A percentile compares a stretch with the other conserved stretches of the same genome.
phyloP scores from a whole-genome alignment of 352 stramenopile genomes.

The Saprolegnia diclina region DNA sequence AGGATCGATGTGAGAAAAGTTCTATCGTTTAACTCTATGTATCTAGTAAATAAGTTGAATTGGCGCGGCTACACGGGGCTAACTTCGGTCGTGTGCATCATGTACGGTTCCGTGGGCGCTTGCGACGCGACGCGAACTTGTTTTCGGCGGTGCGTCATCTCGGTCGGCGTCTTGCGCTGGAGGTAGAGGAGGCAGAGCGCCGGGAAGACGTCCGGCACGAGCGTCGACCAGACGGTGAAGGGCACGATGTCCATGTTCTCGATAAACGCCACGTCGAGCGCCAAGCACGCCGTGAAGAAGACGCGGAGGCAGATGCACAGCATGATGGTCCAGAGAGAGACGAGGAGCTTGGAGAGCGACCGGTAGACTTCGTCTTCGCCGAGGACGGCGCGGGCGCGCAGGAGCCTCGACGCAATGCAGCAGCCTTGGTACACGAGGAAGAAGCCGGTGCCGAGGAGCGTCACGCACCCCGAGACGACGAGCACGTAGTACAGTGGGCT shows the following conservation, averaged over 20 bases:
- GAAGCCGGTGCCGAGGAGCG: slow-evolving; percentile 60
- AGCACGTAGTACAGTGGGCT: slow-evolving; percentile 45
- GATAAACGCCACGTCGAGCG: slow-evolving; percentile 34
- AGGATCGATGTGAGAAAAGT: not conserved
- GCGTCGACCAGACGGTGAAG: slow-evolving; percentile 67
- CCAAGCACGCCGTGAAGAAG: slow-evolving; percentile 48
- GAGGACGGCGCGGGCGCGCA: slow-evolving; percentile 64
- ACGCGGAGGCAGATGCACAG: slow-evolving; percentile 70
- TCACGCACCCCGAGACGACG: slow-evolving; percentile 48
- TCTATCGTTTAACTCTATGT: not conserved
- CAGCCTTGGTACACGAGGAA: slow-evolving; percentile 71
- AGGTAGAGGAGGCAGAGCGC: slow-evolving; percentile 86
- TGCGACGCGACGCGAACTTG: not conserved
- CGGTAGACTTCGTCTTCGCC: slow-evolving; percentile 69
- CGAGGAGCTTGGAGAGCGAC: slow-evolving; percentile 73
- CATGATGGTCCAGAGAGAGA: slow-evolving; percentile 75
- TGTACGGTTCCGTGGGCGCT: slow-evolving; percentile 1
- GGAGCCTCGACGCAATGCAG: slow-evolving; percentile 56
- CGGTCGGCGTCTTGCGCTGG: slow-evolving; percentile 41
- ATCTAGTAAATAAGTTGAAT: not conserved
- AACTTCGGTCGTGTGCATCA: not conserved
- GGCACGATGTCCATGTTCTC: slow-evolving; percentile 54
- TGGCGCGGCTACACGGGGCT: not conserved
- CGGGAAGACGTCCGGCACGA: slow-evolving; percentile 77
- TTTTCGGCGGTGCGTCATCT: not conserved